Percentiles rank a stretch among this genome's conserved stretches.
These are phyloP conservation scores for Mycena sanguinolenta DNA, from an alignment of 768 basidiomycete species.

Conservation along the genomic window DNA sequence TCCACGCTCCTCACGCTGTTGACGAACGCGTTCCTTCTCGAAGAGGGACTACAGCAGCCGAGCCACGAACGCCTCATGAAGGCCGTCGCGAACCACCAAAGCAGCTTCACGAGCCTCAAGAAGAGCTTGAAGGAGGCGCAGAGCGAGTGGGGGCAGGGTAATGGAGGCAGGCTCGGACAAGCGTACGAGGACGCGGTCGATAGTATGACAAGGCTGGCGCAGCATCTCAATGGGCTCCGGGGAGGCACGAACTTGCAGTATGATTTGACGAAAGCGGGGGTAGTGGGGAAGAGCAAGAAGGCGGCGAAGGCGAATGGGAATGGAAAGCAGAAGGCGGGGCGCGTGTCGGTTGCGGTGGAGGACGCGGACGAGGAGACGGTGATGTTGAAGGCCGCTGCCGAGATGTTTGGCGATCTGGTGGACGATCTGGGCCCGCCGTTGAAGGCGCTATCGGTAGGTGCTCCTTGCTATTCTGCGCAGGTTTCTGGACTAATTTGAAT, in stretches of 20 bases:
- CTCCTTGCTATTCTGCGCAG: background rate
- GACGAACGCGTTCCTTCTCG: conserved; percentile 88
- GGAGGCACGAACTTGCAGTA: conserved; percentile 88
- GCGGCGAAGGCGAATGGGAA: conserved; percentile 39
- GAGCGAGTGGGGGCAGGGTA: conserved; percentile 76
- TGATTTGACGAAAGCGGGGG: conserved; percentile 77
- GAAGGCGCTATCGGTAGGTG: conserved; percentile 76
- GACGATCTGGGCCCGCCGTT: conserved; percentile 86
- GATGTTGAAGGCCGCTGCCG: conserved; percentile 73
- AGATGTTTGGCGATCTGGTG: conserved; percentile 82
- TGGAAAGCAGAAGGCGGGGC: conserved; percentile 42
- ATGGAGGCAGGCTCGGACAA: conserved; percentile 43
- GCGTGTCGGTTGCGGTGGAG: conserved; percentile 40
- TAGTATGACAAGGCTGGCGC: conserved; percentile 89
- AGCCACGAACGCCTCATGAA: conserved; percentile 76
- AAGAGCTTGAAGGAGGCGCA: conserved; percentile 89
- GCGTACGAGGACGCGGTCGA: conserved; percentile 91
- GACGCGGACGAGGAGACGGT: conserved; percentile 51
- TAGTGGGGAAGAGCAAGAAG: conserved; percentile 41
- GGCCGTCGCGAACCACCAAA: conserved; percentile 89
- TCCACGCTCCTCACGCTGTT: conserved; percentile 87
- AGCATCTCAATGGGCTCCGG: conserved; percentile 92
- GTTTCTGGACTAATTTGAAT: background rate
- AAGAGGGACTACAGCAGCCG: conserved; percentile 69
- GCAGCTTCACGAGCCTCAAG: conserved; percentile 91